These are phyloP conservation scores for Gillenia trifoliata DNA, from an alignment of 306 rosid genomes.

Conservation along the genomic window DNA sequence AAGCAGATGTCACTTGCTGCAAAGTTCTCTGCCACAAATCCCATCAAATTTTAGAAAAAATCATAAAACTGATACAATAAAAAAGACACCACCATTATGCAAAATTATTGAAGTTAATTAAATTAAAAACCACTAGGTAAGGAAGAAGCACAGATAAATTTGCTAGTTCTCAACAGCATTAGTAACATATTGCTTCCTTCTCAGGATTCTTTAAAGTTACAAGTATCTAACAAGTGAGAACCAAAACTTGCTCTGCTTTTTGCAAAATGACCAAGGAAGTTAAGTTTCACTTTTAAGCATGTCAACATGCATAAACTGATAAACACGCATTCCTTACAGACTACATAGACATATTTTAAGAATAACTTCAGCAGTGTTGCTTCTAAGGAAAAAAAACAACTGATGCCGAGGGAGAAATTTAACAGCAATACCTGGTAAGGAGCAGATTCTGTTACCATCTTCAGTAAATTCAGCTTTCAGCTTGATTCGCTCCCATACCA, in stretches of 20 bases:
- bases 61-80: constrained; percentile 5
- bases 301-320: not conserved
- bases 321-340: too few species aligned
- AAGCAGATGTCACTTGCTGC: constrained; percentile 49
- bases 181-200: not conserved
- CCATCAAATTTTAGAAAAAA: constrained; percentile 17
- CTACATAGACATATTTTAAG: not conserved
- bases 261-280: not conserved
- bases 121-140: not conserved
- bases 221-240: not conserved
- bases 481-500: constrained; percentile 93
- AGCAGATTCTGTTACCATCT: constrained; percentile 52
- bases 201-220: not conserved
- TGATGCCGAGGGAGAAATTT: constrained; percentile 9
- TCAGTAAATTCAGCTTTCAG: constrained; percentile 77
- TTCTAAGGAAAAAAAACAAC: constrained; percentile 7
- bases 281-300: not conserved
- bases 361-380: constrained; percentile 1
- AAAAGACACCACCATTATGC: constrained; percentile 13
- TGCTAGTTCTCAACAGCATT: not conserved
- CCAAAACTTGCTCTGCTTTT: not conserved
- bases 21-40: constrained; percentile 57
- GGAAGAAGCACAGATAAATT: not conserved
- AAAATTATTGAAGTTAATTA: not conserved
- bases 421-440: constrained; percentile 57